Conservation (phyloP, 305 asterid species). For the Solanum chacoense region DNA sequence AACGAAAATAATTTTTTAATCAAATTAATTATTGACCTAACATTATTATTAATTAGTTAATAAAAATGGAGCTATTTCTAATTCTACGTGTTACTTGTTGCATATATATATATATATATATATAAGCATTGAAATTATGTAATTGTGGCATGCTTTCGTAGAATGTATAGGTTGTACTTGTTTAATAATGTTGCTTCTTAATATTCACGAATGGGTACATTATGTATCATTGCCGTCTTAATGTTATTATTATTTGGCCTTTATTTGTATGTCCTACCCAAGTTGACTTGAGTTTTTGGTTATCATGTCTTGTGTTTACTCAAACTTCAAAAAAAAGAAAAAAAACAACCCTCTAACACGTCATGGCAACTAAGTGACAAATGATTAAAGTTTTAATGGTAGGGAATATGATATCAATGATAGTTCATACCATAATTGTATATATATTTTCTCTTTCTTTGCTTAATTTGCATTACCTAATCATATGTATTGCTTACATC, state of each 20-base stretch:
- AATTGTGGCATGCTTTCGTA: not conserved
- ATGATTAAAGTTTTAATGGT: not conserved
- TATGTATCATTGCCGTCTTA: not conserved
- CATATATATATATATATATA: not conserved
- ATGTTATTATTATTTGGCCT: not conserved
- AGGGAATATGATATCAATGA: not conserved
- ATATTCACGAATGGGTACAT: not conserved
- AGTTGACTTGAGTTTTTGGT: slow-evolving; percentile 1
- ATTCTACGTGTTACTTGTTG: not conserved
- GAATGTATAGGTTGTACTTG: not conserved
- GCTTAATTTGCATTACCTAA: not conserved
- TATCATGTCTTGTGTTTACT: slow-evolving; percentile 1
- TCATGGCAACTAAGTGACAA: slow-evolving; percentile 3
- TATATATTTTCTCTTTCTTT: not conserved
- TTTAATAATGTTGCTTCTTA: not conserved
- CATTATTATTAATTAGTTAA: not conserved
- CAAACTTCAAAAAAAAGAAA: not conserved
- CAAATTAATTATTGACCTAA: not conserved
- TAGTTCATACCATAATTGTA: not conserved
- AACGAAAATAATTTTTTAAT: not conserved
- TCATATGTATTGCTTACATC: not conserved
- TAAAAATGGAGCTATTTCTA: not conserved
- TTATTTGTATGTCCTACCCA: not conserved
- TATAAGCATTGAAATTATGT: not conserved
- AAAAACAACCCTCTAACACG: not conserved